Evolutionary conservation across 257 asterid genomes (phyloP).

Genomic region (Coffea eugenioides): DNA sequence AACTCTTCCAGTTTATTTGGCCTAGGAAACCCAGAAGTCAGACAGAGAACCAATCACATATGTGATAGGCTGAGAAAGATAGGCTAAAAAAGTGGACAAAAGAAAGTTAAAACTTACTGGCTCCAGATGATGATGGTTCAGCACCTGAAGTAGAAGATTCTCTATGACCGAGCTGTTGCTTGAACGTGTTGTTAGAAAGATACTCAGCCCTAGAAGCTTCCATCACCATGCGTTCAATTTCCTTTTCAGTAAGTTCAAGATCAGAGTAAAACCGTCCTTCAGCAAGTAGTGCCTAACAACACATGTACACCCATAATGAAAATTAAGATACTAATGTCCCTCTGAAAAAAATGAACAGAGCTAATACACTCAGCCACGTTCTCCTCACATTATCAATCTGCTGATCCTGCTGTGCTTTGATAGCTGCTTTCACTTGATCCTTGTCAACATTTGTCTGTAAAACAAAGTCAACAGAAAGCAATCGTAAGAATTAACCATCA

Average conservation of each 20-base stretch:
- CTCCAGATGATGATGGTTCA: conserved; percentile 98
- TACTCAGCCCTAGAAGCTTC: conserved; percentile 97
- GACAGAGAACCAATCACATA: neutral
- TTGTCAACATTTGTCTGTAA: conserved; percentile 63
- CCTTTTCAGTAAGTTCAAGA: conserved; percentile 96
- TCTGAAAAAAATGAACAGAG: neutral
- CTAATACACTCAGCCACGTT: neutral
- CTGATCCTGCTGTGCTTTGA: conserved; percentile 97
- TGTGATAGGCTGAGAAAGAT: neutral
- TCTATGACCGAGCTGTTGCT: conserved; percentile 55
- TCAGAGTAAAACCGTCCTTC: conserved; percentile 98
- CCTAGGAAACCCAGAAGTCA: neutral
- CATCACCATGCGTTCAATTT: conserved; percentile 95
- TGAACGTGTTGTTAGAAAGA: conserved; percentile 60
- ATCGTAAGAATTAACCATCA: neutral
- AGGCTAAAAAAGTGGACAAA: neutral
- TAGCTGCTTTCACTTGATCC: conserved; percentile 97
- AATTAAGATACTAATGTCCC: neutral
- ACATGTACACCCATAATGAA: conserved; percentile 8
- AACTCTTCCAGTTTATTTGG: neutral
- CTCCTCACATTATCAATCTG: conserved; percentile 80
- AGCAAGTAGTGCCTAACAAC: conserved; percentile 83
- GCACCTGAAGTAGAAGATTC: conserved; percentile 89
- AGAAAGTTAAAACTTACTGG: conserved; percentile 53
- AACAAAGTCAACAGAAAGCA: conserved; percentile 10